Evolutionary conservation across 1,284 basidiomycete genomes (phyloP).

Genomic region (Pseudozyma pruni): DNA sequence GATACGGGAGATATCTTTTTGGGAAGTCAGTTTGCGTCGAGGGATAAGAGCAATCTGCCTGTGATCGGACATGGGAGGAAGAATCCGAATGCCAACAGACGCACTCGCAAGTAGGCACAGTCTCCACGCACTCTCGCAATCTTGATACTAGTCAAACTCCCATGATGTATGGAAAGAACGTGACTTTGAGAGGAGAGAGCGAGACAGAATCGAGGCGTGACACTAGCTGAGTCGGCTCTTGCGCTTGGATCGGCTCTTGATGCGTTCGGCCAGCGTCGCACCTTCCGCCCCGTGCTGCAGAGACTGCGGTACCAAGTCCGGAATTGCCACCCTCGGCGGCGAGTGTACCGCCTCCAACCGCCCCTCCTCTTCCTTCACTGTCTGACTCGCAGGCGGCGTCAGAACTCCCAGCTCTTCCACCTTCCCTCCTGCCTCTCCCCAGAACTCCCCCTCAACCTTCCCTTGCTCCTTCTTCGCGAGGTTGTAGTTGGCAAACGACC

Average conservation of each 20-base stretch:
- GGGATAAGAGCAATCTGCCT: slow-evolving; percentile 50
- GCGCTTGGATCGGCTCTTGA: slow-evolving; percentile 38
- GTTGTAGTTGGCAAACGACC: slow-evolving; percentile 54
- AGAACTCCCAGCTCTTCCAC: slow-evolving; percentile 6
- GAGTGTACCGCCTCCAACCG: slow-evolving; percentile 29
- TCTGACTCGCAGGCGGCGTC: slow-evolving; percentile 21
- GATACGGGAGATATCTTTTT: slow-evolving; percentile 62
- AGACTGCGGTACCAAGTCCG: slow-evolving; percentile 22
- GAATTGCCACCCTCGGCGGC: slow-evolving; percentile 23
- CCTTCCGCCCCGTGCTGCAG: neutral
- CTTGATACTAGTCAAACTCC: neutral
- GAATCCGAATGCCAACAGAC: slow-evolving; percentile 62
- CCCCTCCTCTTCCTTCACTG: slow-evolving; percentile 11
- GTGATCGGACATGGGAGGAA: slow-evolving; percentile 63
- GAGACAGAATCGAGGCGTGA: too few relatives aligned
- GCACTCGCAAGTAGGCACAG: slow-evolving; percentile 32
- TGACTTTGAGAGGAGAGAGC: too few relatives aligned
- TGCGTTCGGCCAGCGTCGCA: slow-evolving; percentile 29
- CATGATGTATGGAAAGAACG: neutral
- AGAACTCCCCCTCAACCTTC: slow-evolving; percentile 18
- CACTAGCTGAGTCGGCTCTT: slow-evolving; percentile 22
- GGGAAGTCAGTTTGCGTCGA: slow-evolving; percentile 32
- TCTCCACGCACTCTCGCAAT: neutral
- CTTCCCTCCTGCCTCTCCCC: slow-evolving; percentile 6
- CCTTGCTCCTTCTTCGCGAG: slow-evolving; percentile 38